These are phyloP conservation scores for Phaeophleospora eucalypticola DNA, from an alignment of 2,329 filamentous ascomycete species.

Conservation along the genomic window DNA sequence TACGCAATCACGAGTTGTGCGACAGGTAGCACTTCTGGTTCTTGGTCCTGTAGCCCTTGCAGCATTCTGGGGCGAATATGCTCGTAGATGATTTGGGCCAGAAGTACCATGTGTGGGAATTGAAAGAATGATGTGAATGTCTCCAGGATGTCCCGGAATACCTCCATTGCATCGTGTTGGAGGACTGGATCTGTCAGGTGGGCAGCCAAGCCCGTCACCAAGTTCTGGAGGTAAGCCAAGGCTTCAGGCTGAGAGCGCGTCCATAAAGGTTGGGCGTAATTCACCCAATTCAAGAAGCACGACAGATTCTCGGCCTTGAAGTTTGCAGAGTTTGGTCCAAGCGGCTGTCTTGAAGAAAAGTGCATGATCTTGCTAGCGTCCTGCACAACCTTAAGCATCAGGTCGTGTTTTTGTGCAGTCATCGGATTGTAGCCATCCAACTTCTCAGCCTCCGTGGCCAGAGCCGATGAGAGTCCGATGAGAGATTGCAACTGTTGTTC, in stretches of 20 bases:
- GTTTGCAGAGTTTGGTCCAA: slow-evolving; percentile 2
- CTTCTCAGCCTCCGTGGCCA: slow-evolving; percentile 66
- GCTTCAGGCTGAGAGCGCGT: slow-evolving; percentile 52
- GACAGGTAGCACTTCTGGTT: slow-evolving; percentile 56
- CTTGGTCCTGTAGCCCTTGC: slow-evolving; percentile 52
- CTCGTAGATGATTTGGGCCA: slow-evolving; percentile 59
- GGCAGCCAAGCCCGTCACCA: slow-evolving; percentile 58
- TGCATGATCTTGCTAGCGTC: slow-evolving; percentile 48
- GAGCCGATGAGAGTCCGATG: slow-evolving; percentile 60
- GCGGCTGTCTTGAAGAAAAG: slow-evolving; percentile 11
- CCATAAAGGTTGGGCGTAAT: slow-evolving; percentile 65
- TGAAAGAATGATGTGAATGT: slow-evolving; percentile 63
- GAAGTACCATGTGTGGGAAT: slow-evolving; percentile 52
- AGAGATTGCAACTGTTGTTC: slow-evolving; percentile 53
- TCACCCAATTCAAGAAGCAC: slow-evolving; percentile 58
- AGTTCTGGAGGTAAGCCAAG: slow-evolving; percentile 55
- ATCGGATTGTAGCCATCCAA: slow-evolving; percentile 46
- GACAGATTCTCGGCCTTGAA: slow-evolving; percentile 29
- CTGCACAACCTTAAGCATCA: slow-evolving; percentile 50
- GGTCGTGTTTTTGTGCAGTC: slow-evolving; percentile 30
- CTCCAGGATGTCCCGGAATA: slow-evolving; percentile 61
- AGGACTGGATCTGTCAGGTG: slow-evolving; percentile 56
- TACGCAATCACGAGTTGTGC: slow-evolving; percentile 64
- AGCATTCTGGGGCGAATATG: slow-evolving; percentile 46
- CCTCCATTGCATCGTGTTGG: slow-evolving; percentile 59